A percentile compares a stretch with the other conserved stretches of the same genome.
Evolutionary conservation across 257 asterid genomes (phyloP).

Genomic region (Leonotis leonurus): DNA sequence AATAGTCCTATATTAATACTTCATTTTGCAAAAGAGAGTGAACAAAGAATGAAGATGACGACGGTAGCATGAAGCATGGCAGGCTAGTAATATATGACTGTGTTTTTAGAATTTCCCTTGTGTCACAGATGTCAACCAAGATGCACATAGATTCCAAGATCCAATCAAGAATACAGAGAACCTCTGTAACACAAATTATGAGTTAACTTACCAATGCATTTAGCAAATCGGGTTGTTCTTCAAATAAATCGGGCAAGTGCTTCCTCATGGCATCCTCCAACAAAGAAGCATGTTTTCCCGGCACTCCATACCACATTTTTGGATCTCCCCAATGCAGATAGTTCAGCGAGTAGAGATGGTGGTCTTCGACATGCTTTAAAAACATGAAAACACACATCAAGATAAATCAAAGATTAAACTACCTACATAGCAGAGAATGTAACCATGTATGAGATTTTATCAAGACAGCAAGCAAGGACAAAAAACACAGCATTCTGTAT

Average conservation of each 20-base stretch:
- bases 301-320: conserved; percentile 80
- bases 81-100: too few relatives aligned
- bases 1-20: neutral
- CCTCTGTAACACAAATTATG: neutral
- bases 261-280: conserved; percentile 72
- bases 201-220: conserved; percentile 49
- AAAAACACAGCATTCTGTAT: neutral
- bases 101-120: too few relatives aligned
- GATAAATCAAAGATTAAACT: neutral
- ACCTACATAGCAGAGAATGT: neutral
- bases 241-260: conserved; percentile 68
- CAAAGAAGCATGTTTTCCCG: conserved; percentile 56
- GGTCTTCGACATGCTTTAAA: conserved; percentile 77
- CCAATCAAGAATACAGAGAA: neutral
- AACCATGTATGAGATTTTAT: neutral
- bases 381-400: neutral
- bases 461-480: neutral
- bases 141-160: too few relatives aligned
- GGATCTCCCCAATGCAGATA: conserved; percentile 87
- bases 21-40: neutral
- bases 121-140: too few relatives aligned
- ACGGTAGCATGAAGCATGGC: too few relatives aligned
- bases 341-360: conserved; percentile 79
- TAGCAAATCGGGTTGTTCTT: conserved; percentile 66
- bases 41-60: neutral